Conservation (phyloP, 352 stramenopile species). For the Phytophthora ohioensis region DNA sequence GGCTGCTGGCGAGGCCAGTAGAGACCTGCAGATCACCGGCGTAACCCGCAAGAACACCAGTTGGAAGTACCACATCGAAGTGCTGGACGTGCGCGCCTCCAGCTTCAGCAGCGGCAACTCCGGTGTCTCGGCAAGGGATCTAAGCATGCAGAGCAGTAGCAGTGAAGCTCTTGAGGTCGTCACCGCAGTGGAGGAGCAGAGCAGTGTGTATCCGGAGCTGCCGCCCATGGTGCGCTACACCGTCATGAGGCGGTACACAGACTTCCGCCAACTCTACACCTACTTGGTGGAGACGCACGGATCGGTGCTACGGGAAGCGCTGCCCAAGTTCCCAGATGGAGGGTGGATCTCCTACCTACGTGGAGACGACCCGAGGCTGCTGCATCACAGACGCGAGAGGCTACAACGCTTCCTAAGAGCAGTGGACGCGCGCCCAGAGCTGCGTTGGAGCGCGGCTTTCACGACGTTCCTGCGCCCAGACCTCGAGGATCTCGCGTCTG, state of each 20-base stretch:
- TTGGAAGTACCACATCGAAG: constrained; percentile 86
- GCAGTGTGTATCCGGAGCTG: constrained; percentile 47
- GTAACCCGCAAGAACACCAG: constrained; percentile 69
- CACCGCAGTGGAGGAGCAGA: constrained; percentile 9
- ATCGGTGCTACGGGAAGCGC: constrained; percentile 46
- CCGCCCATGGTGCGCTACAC: constrained; percentile 83
- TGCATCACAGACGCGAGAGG: constrained; percentile 72
- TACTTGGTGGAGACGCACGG: constrained; percentile 65
- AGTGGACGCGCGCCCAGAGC: constrained; percentile 63
- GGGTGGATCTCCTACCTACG: constrained; percentile 77
- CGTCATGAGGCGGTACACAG: constrained; percentile 81
- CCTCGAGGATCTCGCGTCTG: constrained; percentile 46
- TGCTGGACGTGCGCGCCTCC: constrained; percentile 66
- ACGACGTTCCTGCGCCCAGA: constrained; percentile 72
- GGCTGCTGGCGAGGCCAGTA: constrained; percentile 39
- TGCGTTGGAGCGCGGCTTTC: constrained; percentile 68
- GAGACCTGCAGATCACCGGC: constrained; percentile 78
- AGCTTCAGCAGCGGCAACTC: constrained; percentile 32
- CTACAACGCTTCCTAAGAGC: constrained; percentile 70
- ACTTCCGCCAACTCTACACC: constrained; percentile 75
- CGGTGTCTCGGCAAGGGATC: constrained; percentile 7
- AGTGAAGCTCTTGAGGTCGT: background rate
- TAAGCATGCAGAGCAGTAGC: background rate
- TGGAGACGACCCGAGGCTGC: constrained; percentile 74
- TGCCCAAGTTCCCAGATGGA: constrained; percentile 78